These are phyloP conservation scores for Prunus armeniaca DNA, from an alignment of 306 rosid genomes.

Conservation along the genomic window DNA sequence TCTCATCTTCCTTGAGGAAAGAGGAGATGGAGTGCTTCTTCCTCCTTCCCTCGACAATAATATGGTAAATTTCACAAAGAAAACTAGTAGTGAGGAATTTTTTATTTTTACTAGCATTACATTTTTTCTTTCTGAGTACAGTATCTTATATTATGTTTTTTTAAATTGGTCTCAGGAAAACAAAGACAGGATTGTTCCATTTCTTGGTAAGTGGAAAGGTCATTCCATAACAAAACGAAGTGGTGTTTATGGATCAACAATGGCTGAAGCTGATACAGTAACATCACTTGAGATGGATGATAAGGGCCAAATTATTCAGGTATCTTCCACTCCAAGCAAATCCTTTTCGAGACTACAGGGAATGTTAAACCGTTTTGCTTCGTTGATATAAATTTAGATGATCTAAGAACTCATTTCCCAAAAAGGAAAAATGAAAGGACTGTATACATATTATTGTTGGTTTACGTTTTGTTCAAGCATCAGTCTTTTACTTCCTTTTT, in stretches of 20 bases:
- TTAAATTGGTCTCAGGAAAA: conserved; percentile 25
- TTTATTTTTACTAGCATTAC: not conserved
- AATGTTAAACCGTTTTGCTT: not conserved
- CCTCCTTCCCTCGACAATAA: conserved; percentile 45
- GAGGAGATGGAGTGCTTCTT: conserved; percentile 47
- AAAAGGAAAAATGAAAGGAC: not conserved
- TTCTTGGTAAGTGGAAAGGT: conserved; percentile 94
- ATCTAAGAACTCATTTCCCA: not conserved
- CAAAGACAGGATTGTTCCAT: conserved; percentile 57
- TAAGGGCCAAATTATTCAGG: conserved; percentile 79
- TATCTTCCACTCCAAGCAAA: conserved; percentile 27
- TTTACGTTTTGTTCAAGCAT: not conserved
- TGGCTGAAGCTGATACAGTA: conserved; percentile 64
- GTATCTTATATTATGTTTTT: not conserved
- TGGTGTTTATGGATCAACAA: conserved; percentile 93
- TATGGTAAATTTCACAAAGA: conserved; percentile 34
- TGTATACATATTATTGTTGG: not conserved
- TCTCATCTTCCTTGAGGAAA: conserved; percentile 79
- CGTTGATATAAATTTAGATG: not conserved
- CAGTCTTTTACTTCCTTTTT: not conserved
- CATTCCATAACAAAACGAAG: conserved; percentile 81
- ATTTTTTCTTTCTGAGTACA: not conserved
- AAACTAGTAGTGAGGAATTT: not conserved
- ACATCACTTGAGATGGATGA: conserved; percentile 62
- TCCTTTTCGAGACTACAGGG: not conserved